phyloP scores from a whole-genome alignment of 2,329 filamentous ascomycete species.

The Setomelanomma holmii region DNA sequence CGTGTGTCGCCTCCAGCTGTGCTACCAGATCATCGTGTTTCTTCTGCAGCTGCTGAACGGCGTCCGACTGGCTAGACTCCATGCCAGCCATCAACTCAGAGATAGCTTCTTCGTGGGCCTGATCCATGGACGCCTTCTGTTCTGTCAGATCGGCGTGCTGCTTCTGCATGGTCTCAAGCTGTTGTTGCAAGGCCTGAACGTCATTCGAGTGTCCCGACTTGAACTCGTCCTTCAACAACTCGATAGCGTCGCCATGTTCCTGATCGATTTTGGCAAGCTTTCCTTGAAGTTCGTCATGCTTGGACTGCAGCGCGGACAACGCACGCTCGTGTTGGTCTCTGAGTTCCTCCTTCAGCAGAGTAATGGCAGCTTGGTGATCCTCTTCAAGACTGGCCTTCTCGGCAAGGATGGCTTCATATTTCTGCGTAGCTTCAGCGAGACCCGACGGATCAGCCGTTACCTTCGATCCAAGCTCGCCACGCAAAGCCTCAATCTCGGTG shows the following conservation, averaged over 20 bases:
- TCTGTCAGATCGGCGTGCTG: conserved; percentile 35
- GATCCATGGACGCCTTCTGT: conserved; percentile 37
- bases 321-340: conserved; percentile 34
- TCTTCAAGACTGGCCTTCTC: conserved; percentile 37
- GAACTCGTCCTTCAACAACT: conserved; percentile 37
- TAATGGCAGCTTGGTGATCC: conserved; percentile 37
- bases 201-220: conserved; percentile 39
- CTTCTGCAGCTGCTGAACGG: conserved; percentile 42
- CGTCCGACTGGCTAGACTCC: conserved; percentile 42
- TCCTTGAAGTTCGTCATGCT: conserved; percentile 31
- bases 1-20: conserved; percentile 25
- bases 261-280: conserved; percentile 33
- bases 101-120: conserved; percentile 46
- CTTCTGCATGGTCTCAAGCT: conserved; percentile 36
- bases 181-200: conserved; percentile 29
- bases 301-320: conserved; percentile 31
- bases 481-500: conserved; percentile 27
- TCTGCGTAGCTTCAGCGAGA: conserved; percentile 28
- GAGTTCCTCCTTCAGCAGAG: conserved; percentile 34
- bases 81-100: conserved; percentile 44
- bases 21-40: conserved; percentile 38
- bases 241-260: conserved; percentile 42
- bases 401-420: conserved; percentile 35
- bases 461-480: conserved; percentile 23
- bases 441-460: conserved; percentile 24